Evolutionary conservation across 176 grass and related monocot species (phyloP), one percentile per base, ranked within the genome.

Genomic region (Lolium multiflorum): DNA sequence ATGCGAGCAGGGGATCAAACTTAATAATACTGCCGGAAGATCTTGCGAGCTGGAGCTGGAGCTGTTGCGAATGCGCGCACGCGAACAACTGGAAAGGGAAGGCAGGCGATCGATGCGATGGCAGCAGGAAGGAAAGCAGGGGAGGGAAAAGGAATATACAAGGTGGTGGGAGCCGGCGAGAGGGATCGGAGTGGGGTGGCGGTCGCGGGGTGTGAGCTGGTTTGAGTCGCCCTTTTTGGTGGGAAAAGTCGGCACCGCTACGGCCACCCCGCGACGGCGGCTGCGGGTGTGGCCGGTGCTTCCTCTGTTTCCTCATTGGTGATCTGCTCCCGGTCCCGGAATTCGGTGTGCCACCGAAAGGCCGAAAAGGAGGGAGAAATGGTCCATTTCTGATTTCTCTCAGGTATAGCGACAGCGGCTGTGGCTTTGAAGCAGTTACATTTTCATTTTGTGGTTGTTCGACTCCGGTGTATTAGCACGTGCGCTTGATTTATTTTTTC

Each of bases 121-220:
- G 83, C 50, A 60, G 62, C 43, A 21, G 49, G 47, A 85, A 55
- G 83, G 21, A 43, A 85, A 54, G 85, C 88, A 46, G 56, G 83
- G 71, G 78, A 85, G 72, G 63, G 79, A 85, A 51, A 74, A 74
- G 82, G 92, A 90, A 84, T 88, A 93, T 89, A 80, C 87, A 90
- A 84, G 73, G 70, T 79, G 87, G 84, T 74, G 77, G 46, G 18
- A 14, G 71, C 49, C 46, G 18, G 68, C 39, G 68, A 71, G 58
- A 64, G 70, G 70, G 70, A 47, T 73, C 70, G 61, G 89, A 72
- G 82, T 81, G 84, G 78, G 87, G 64, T 85, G 87, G 87, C 82
- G 76, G 82, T 89, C 82, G 82, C 82, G 35, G 68, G 76, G 22
- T 17, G 58, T 85, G 87, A 85, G 87, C 87, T 89, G 87, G 82